These are phyloP conservation scores for Arthrocladium fulminans DNA, from an alignment of 2,329 filamentous ascomycete species.

Conservation along the genomic window DNA sequence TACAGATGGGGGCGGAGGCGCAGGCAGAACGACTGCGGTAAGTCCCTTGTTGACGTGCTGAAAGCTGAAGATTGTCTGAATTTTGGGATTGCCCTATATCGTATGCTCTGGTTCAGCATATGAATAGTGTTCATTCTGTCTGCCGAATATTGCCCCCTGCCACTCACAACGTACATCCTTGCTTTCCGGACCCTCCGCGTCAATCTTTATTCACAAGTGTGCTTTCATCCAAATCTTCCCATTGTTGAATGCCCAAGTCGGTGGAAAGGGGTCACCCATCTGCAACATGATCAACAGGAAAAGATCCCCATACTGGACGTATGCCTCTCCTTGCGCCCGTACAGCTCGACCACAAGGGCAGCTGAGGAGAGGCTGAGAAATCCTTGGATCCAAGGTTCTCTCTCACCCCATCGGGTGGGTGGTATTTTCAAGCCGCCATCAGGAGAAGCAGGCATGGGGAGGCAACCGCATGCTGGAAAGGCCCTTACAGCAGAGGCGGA, in stretches of 20 bases:
- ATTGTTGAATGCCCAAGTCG: too few relatives aligned
- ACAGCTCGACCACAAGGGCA: conserved; percentile 15
- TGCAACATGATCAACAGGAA: conserved; percentile 14
- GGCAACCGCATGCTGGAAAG: too few relatives aligned
- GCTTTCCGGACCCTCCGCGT: neutral
- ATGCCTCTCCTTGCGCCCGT: conserved; percentile 17
- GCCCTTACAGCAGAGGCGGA: too few relatives aligned
- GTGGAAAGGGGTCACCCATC: neutral
- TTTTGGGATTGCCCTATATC: neutral
- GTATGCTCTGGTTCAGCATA: too few relatives aligned
- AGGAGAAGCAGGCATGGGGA: too few relatives aligned
- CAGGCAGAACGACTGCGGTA: conserved; percentile 3
- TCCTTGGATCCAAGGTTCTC: conserved; percentile 18
- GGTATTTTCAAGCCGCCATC: too few relatives aligned
- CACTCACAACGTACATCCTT: neutral
- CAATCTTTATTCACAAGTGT: too few relatives aligned
- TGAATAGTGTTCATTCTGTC: neutral
- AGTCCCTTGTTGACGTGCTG: neutral
- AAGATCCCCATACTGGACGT: conserved; percentile 12
- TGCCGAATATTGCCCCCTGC: neutral
- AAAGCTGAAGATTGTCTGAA: neutral
- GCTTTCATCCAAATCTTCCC: too few relatives aligned
- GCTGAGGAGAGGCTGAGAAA: conserved; percentile 15
- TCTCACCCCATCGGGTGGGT: too few relatives aligned
- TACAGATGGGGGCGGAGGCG: conserved; percentile 1